phyloP scores from a whole-genome alignment of 2,329 filamentous ascomycete genomes.

The Pestalotiopsis fici region DNA sequence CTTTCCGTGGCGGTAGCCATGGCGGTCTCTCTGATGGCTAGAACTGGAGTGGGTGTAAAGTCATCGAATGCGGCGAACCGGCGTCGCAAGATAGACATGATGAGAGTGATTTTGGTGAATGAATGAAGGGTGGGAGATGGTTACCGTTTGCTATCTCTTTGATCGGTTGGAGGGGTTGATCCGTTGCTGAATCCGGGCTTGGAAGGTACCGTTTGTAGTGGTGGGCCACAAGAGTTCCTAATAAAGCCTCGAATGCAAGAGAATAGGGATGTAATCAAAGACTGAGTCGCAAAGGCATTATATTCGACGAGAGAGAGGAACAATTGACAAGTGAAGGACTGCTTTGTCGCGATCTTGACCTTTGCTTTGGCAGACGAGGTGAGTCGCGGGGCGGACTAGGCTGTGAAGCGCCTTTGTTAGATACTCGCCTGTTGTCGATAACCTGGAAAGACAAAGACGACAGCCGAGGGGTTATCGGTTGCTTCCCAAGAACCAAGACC shows the following conservation, averaged over 20 bases:
- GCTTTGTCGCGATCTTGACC: not conserved
- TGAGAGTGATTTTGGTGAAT: constrained; percentile 10
- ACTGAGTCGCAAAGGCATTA: constrained; percentile 28
- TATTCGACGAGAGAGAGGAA: constrained; percentile 17
- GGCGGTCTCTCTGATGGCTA: constrained; percentile 24
- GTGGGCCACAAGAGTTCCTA: constrained; percentile 14
- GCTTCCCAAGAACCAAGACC: not conserved
- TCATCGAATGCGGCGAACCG: constrained; percentile 31
- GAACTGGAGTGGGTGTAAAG: constrained; percentile 24
- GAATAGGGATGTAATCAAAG: constrained; percentile 15
- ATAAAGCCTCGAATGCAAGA: constrained; percentile 25
- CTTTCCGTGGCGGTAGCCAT: constrained; percentile 17
- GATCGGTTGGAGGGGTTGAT: not conserved
- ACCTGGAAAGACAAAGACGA: not conserved
- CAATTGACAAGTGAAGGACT: not conserved
- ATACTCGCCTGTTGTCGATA: not conserved
- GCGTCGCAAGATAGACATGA: constrained; percentile 32
- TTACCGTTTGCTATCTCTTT: not conserved
- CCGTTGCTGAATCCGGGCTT: not conserved
- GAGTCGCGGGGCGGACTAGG: not conserved
- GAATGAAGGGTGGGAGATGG: constrained; percentile 3
- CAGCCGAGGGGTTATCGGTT: not conserved
- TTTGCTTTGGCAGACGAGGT: not conserved
- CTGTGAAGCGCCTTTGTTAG: not conserved
- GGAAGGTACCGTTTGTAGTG: constrained; percentile 21